phyloP scores from a whole-genome alignment of 306 rosid genomes.

The Astragalus glycyphyllos region DNA sequence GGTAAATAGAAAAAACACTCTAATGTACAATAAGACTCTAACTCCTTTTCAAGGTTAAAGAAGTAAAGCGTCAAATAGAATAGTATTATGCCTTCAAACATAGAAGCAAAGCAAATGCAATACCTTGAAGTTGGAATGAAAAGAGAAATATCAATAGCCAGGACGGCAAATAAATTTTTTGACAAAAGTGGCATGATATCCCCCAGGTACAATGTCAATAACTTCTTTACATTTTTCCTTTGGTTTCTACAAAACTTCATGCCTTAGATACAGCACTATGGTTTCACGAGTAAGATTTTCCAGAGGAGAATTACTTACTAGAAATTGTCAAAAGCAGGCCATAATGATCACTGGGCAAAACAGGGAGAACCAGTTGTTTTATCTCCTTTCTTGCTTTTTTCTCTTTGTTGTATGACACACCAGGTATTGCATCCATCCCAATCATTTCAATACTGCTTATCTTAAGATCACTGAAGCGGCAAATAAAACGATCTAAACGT shows the following conservation, averaged over 20 bases:
- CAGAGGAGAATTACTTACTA: slow-evolving; percentile 37
- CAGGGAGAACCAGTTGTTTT: slow-evolving; percentile 78
- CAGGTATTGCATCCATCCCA: slow-evolving; percentile 78
- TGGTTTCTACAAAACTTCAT: slow-evolving; percentile 54
- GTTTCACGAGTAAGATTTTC: slow-evolving; percentile 23
- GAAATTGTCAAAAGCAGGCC: slow-evolving; percentile 80
- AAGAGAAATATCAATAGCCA: neutral
- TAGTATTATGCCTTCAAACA: neutral
- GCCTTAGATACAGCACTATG: slow-evolving; percentile 39
- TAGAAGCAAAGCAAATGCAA: neutral
- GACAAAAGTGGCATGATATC: neutral
- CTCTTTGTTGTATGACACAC: slow-evolving; percentile 64
- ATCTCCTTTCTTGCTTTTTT: slow-evolving; percentile 73
- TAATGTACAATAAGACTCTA: neutral
- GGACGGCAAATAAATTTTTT: neutral
- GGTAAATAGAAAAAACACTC: neutral
- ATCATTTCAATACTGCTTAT: slow-evolving; percentile 75
- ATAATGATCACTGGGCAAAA: slow-evolving; percentile 92
- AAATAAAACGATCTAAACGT: slow-evolving; percentile 81
- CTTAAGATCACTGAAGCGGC: slow-evolving; percentile 63
- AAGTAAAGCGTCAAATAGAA: neutral
- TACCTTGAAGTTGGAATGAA: slow-evolving; percentile 1
- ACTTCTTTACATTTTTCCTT: slow-evolving; percentile 27
- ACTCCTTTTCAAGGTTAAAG: neutral
- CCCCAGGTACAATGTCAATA: slow-evolving; percentile 22